phyloP scores from a whole-genome alignment of 2,329 filamentous ascomycete genomes.

The Sporothrix protearum region DNA sequence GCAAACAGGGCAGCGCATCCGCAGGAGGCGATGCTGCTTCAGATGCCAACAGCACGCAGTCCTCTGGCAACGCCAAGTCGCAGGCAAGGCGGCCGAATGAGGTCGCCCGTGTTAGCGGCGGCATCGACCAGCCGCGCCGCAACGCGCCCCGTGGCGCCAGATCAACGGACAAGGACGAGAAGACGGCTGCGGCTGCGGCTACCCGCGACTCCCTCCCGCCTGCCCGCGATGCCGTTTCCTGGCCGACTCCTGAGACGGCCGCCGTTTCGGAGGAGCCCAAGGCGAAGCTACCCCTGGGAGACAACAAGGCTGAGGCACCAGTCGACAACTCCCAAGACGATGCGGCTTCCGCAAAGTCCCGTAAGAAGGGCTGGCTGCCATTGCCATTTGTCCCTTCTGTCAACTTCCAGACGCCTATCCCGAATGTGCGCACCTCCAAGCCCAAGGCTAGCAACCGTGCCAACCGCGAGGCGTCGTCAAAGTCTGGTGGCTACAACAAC shows the following conservation, averaged over 20 bases:
- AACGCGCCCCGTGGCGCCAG: slow-evolving; percentile 46
- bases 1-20: slow-evolving; percentile 23
- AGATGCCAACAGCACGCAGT: slow-evolving; percentile 39
- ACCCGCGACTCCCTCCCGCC: slow-evolving; percentile 50
- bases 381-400: slow-evolving; percentile 81
- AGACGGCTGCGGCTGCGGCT: slow-evolving; percentile 25
- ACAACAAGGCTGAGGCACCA: slow-evolving; percentile 54
- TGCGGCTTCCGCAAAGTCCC: slow-evolving; percentile 43
- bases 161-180: slow-evolving; percentile 43
- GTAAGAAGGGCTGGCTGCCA: slow-evolving; percentile 79
- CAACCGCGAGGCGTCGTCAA: slow-evolving; percentile 37
- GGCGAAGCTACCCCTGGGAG: slow-evolving; percentile 51
- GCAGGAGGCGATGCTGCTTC: neutral
- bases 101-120: slow-evolving; percentile 35
- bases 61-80: slow-evolving; percentile 33
- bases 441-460: slow-evolving; percentile 49
- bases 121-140: slow-evolving; percentile 41
- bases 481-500: slow-evolving; percentile 31
- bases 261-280: slow-evolving; percentile 67
- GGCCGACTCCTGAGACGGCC: slow-evolving; percentile 85
- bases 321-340: slow-evolving; percentile 59
- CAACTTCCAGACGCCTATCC: slow-evolving; percentile 79
- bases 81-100: slow-evolving; percentile 45
- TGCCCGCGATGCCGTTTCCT: slow-evolving; percentile 72
- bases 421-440: slow-evolving; percentile 48